Conservation (phyloP, 129 eudicot genomes). For the Flaveria ramosissima region DNA sequence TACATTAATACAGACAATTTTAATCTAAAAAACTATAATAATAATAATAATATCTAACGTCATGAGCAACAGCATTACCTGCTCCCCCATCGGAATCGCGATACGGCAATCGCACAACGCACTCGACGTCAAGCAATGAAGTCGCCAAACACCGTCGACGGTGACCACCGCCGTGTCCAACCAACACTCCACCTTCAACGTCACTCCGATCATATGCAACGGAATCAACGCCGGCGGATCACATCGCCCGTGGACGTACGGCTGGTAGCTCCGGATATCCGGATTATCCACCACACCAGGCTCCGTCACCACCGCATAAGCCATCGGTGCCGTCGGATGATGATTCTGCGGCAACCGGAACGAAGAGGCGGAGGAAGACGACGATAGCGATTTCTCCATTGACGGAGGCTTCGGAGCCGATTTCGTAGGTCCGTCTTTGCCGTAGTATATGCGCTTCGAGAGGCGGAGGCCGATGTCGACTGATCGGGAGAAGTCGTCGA, state of each 20-base stretch:
- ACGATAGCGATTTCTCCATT: conserved; percentile 44
- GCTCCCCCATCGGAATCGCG: conserved; percentile 84
- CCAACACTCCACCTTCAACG: conserved; percentile 68
- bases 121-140: conserved; percentile 72
- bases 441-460: conserved; percentile 76
- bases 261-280: conserved; percentile 93
- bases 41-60: too few relatives aligned
- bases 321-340: conserved; percentile 73
- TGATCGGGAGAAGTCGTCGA: conserved; percentile 59
- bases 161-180: conserved; percentile 78
- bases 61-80: conserved; percentile 42
- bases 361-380: conserved; percentile 39
- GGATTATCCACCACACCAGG: conserved; percentile 88
- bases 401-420: conserved; percentile 38
- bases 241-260: conserved; percentile 83
- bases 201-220: conserved; percentile 64
- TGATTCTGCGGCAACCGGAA: conserved; percentile 28
- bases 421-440: conserved; percentile 36
- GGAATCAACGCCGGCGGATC: conserved; percentile 95
- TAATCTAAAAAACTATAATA: too few relatives aligned
- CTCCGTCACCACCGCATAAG: conserved; percentile 70
- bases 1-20: too few relatives aligned
- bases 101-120: conserved; percentile 63
- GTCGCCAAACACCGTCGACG: conserved; percentile 66
- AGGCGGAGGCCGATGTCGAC: conserved; percentile 68